These are phyloP conservation scores for Apostasia ramifera DNA, from an alignment of 106 monocot genomes.

Conservation along the genomic window DNA sequence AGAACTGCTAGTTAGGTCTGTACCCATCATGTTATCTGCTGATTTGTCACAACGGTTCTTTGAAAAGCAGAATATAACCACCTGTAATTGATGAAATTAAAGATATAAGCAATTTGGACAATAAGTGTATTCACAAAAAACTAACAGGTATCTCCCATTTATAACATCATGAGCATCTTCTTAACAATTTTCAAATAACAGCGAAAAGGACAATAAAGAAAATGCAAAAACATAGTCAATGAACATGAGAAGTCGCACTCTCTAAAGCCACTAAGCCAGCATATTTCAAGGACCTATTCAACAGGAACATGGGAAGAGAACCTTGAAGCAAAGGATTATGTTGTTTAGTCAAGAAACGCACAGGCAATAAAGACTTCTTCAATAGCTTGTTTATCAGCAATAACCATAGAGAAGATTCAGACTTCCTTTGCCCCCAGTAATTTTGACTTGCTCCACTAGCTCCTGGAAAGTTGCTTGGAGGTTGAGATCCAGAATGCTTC, in stretches of 20 bases:
- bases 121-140: neutral
- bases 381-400: slow-evolving; percentile 68
- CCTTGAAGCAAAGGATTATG: neutral
- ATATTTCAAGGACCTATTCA: neutral
- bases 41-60: slow-evolving; percentile 90
- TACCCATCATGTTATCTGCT: slow-evolving; percentile 57
- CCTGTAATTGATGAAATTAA: slow-evolving; percentile 27
- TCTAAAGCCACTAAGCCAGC: too few relatives aligned
- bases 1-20: slow-evolving; percentile 77
- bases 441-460: slow-evolving; percentile 34
- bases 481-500: slow-evolving; percentile 45
- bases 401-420: slow-evolving; percentile 70
- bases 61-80: slow-evolving; percentile 96
- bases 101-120: neutral
- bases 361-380: slow-evolving; percentile 79
- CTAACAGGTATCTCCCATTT: too few relatives aligned
- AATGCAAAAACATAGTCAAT: too few relatives aligned
- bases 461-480: slow-evolving; percentile 15
- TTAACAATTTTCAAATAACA: too few relatives aligned
- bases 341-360: slow-evolving; percentile 22
- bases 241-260: too few relatives aligned
- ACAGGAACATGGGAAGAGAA: neutral
- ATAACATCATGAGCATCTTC: too few relatives aligned
- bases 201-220: too few relatives aligned
- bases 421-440: slow-evolving; percentile 49